Base-by-base conservation (phyloP, 2,329 filamentous ascomycete species). In the Pseudogymnoascus sp. region DNA sequence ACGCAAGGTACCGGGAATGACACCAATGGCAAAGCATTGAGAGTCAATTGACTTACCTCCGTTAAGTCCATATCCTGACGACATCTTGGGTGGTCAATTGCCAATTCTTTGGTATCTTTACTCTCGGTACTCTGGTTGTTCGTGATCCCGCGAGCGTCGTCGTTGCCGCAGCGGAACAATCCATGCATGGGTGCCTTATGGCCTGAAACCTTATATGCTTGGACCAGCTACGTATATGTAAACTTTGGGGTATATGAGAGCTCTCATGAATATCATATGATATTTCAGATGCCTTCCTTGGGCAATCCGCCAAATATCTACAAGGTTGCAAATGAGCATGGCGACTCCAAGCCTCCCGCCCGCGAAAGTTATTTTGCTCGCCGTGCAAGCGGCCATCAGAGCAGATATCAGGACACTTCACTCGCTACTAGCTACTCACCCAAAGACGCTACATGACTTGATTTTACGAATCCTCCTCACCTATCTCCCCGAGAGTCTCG, bases 41-140 rank as follows among this genome's bases (percentile, higher is more conserved):
- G 66, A 21, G 29, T n/a, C 36, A 36, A 58, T 21, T 26, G 8
- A 79, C 85, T 70, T 79, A 91, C 89, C 89, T 77, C 89, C 89
- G 74, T 84, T 82, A 75, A 95, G 81, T 76, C 89, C 89, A 76
- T 86, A 93, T 78, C 89, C 89, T 71, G 89, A 92, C 76, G 89
- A 82, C 89, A 93, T 93, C 33, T 66, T 72, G 63, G 63, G 61
- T 60, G 63, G 31, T 69, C 62, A 64, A 66, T 69, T 67, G 63
- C 50, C 33, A 39, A 31, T 59, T 59, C 57, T 39, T 59, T 37
- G 57, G 33, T 39, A 39, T 39, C 47, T 54, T 54, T n/a, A 33
- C 47, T 54, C 26, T 54, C 47, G 47, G 33, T 54, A 54, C 47
- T 54, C 47, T 54, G 24, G 47, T 31, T 33, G 47, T 54, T 54